Conservation (phyloP, 768 basidiomycete genomes). For the Albatrellus ellisii region DNA sequence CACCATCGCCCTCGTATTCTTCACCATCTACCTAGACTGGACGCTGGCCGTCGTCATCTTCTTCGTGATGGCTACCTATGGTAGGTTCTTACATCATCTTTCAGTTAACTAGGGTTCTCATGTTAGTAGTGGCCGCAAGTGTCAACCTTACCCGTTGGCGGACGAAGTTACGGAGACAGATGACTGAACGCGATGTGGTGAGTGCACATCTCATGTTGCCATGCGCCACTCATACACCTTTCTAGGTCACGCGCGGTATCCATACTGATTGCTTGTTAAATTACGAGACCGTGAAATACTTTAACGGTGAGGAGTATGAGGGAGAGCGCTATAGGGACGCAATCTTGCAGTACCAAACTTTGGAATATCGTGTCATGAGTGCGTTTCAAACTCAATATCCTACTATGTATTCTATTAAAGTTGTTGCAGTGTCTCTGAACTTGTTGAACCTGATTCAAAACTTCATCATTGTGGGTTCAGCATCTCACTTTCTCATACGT, state of each 20-base stretch:
- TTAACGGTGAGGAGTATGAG: slow-evolving; percentile 78
- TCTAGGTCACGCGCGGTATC: slow-evolving; percentile 63
- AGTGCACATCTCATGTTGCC: slow-evolving; percentile 15
- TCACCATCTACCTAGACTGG: slow-evolving; percentile 52
- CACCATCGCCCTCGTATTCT: slow-evolving; percentile 53
- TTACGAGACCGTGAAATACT: slow-evolving; percentile 83
- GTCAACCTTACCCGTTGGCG: slow-evolving; percentile 58
- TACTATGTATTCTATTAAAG: neutral
- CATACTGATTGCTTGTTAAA: slow-evolving; percentile 73
- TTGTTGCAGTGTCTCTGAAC: slow-evolving; percentile 46
- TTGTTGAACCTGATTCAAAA: slow-evolving; percentile 70
- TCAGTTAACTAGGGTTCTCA: neutral
- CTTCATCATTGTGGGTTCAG: slow-evolving; percentile 52
- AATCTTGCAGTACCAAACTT: slow-evolving; percentile 55
- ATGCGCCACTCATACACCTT: neutral
- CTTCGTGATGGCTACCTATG: slow-evolving; percentile 61
- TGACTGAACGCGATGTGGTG: slow-evolving; percentile 76
- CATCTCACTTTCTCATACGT: neutral
- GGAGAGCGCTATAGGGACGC: slow-evolving; percentile 57
- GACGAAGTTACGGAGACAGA: slow-evolving; percentile 58
- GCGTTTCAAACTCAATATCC: slow-evolving; percentile 16
- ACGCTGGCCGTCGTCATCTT: slow-evolving; percentile 53
- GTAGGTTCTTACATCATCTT: slow-evolving; percentile 22
- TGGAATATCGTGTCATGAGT: slow-evolving; percentile 69
- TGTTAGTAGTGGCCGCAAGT: slow-evolving; percentile 30